Percentiles rank a stretch among this genome's conserved stretches.
These are phyloP conservation scores for Rubia peregrina DNA, from an alignment of 305 asterid species.

Conservation along the genomic window DNA sequence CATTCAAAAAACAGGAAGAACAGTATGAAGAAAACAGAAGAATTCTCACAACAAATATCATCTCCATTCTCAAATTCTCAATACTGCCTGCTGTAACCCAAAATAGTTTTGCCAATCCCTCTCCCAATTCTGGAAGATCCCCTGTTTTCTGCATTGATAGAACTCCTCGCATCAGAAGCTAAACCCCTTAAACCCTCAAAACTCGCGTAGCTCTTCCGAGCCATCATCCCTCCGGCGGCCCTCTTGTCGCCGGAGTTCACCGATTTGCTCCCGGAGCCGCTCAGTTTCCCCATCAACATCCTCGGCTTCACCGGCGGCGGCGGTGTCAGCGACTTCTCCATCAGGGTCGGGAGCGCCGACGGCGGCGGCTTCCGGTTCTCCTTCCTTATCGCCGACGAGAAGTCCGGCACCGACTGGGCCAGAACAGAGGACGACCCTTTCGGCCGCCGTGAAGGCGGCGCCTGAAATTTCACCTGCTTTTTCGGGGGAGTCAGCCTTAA, in stretches of 20 bases:
- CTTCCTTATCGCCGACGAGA: conserved; percentile 63
- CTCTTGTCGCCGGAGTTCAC: conserved; percentile 69
- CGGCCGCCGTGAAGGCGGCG: conserved; percentile 39
- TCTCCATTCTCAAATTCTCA: conserved; percentile 14
- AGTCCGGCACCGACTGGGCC: conserved; percentile 85
- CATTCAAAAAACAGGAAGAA: background rate
- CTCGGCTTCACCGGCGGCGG: conserved; percentile 32
- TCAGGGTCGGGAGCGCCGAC: conserved; percentile 41
- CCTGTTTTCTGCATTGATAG: conserved; percentile 42
- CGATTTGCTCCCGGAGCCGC: conserved; percentile 53
- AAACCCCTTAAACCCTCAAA: conserved; percentile 59
- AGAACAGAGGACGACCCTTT: conserved; percentile 35
- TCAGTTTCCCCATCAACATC: conserved; percentile 33
- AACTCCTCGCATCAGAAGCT: conserved; percentile 43
- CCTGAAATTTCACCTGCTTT: conserved; percentile 65
- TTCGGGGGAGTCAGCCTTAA: conserved; percentile 30
- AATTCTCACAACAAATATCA: conserved; percentile 1
- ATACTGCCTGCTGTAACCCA: conserved; percentile 48
- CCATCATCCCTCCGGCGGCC: conserved; percentile 51
- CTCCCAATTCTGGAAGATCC: conserved; percentile 37
- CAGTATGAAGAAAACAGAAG: background rate
- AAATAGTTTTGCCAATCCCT: conserved; percentile 38
- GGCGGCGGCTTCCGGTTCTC: conserved; percentile 82
- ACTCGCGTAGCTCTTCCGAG: conserved; percentile 73
- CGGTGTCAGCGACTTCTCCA: conserved; percentile 20